Evolutionary conservation across 148 eudicot genomes (phyloP).

Genomic region (Amaranthus cruentus): DNA sequence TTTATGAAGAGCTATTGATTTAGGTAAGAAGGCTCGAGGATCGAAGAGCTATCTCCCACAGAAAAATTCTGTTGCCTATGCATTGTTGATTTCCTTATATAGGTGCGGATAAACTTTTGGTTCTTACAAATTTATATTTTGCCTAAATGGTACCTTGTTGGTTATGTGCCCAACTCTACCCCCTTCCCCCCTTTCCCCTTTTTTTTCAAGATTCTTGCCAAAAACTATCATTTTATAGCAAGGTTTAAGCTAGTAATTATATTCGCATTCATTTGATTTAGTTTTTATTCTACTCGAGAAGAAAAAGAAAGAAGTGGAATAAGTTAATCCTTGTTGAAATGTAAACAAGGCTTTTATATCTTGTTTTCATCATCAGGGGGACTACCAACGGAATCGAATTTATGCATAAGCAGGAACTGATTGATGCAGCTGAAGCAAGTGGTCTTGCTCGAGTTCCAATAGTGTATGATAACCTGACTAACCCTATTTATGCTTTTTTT

Average conservation of each 20-base stretch:
- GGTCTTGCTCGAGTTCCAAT: conserved; percentile 89
- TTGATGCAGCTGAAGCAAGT: conserved; percentile 95
- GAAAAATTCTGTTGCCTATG: conserved; percentile 87
- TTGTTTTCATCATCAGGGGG: conserved; percentile 37
- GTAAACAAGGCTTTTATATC: background rate
- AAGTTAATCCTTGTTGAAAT: background rate
- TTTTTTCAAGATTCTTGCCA: too few relatives aligned
- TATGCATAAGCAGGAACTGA: conserved; percentile 81
- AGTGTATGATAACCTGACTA: conserved; percentile 40
- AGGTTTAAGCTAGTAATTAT: background rate
- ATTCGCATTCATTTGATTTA: background rate
- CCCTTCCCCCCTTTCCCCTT: too few relatives aligned
- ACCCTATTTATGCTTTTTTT: conserved; percentile 2
- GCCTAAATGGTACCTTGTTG: background rate
- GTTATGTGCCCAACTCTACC: too few relatives aligned
- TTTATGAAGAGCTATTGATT: conserved; percentile 9
- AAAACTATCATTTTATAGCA: too few relatives aligned
- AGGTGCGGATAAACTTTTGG: conserved; percentile 37
- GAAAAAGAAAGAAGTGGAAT: background rate
- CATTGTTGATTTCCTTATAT: conserved; percentile 68
- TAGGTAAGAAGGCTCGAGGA: conserved; percentile 53
- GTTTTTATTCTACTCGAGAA: background rate
- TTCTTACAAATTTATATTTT: background rate
- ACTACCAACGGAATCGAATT: conserved; percentile 43
- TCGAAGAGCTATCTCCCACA: conserved; percentile 66